These are phyloP conservation scores for Diplosphaera chodatii DNA, from an alignment of 139 green algal genomes.

Conservation along the genomic window DNA sequence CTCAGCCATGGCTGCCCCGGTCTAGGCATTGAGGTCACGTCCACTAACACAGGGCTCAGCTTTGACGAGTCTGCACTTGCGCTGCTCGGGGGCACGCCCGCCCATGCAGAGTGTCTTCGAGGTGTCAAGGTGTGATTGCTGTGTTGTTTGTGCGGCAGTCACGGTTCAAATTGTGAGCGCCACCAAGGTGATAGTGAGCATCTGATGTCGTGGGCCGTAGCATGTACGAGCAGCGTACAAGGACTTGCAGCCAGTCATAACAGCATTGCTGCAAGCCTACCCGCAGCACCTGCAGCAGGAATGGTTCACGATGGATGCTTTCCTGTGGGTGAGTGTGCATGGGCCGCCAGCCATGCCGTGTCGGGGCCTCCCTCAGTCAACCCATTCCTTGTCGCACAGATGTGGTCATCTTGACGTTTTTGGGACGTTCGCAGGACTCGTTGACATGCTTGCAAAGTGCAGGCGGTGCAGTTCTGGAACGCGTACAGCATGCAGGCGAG, in stretches of 20 bases:
- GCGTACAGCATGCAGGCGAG: slow-evolving; percentile 60
- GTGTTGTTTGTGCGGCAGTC: too few species aligned
- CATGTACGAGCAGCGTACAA: slow-evolving; percentile 37
- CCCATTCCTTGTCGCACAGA: too few species aligned
- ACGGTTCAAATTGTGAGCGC: too few species aligned
- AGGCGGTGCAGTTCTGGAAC: slow-evolving; percentile 59
- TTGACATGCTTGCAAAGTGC: too few species aligned
- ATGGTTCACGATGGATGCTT: slow-evolving; percentile 34
- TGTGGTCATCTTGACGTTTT: too few species aligned
- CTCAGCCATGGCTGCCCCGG: too few species aligned
- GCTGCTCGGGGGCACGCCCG: slow-evolving; percentile 23
- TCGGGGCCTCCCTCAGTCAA: too few species aligned
- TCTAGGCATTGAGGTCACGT: too few species aligned
- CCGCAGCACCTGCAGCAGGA: slow-evolving; percentile 29
- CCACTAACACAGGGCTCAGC: slow-evolving; percentile 19
- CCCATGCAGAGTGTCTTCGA: slow-evolving; percentile 7
- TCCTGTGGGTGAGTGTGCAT: slow-evolving; percentile 29
- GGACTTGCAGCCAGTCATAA: slow-evolving; percentile 18
- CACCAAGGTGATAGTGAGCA: too few species aligned
- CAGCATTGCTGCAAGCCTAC: slow-evolving; percentile 38
- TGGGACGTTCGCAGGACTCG: too few species aligned
- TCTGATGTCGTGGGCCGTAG: slow-evolving; percentile 3
- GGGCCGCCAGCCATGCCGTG: too few species aligned
- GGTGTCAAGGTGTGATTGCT: slow-evolving; percentile 18
- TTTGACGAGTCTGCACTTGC: slow-evolving; percentile 7